Conservation (phyloP, 2,329 filamentous ascomycete species). For the Coniosporium tulheliwenetii region DNA sequence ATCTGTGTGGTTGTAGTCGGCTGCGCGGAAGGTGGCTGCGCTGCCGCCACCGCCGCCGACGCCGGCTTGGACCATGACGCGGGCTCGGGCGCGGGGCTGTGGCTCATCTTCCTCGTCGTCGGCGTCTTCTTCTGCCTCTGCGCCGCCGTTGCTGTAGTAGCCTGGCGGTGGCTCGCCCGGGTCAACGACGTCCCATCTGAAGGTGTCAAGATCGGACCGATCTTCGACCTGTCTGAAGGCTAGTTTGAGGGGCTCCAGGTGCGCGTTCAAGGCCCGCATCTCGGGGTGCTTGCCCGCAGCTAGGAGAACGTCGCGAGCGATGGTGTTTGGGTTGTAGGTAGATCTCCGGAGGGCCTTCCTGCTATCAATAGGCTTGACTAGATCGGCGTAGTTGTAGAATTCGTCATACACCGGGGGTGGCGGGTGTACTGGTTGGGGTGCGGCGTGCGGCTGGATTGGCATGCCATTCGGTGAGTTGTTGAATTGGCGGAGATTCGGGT, state of each 20-base stretch:
- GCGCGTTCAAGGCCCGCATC: conserved; percentile 41
- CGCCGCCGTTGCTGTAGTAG: conserved; percentile 3
- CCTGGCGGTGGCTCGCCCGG: conserved; percentile 27
- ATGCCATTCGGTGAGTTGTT: no score
- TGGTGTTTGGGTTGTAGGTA: conserved; percentile 43
- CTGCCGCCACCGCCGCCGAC: conserved; percentile 10
- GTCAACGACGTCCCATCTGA: conserved; percentile 48
- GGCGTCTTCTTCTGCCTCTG: conserved; percentile 18
- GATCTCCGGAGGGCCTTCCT: conserved; percentile 31
- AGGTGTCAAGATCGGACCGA: conserved; percentile 37
- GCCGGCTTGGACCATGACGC: conserved; percentile 3
- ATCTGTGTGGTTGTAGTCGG: background rate
- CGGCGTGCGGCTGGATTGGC: no score
- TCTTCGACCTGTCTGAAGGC: conserved; percentile 27
- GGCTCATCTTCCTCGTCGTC: conserved; percentile 13
- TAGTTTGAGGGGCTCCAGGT: conserved; percentile 33
- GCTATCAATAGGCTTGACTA: conserved; percentile 29
- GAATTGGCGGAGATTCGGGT: no score
- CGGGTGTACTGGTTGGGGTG: no score
- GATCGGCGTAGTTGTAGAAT: background rate
- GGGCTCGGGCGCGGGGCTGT: conserved; percentile 3
- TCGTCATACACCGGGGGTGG: no score
- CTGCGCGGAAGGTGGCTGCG: background rate
- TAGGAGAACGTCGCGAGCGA: conserved; percentile 48
- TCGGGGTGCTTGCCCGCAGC: conserved; percentile 45